phyloP scores from a whole-genome alignment of 2,329 filamentous ascomycete species.

The Dactylonectria estremocensis region DNA sequence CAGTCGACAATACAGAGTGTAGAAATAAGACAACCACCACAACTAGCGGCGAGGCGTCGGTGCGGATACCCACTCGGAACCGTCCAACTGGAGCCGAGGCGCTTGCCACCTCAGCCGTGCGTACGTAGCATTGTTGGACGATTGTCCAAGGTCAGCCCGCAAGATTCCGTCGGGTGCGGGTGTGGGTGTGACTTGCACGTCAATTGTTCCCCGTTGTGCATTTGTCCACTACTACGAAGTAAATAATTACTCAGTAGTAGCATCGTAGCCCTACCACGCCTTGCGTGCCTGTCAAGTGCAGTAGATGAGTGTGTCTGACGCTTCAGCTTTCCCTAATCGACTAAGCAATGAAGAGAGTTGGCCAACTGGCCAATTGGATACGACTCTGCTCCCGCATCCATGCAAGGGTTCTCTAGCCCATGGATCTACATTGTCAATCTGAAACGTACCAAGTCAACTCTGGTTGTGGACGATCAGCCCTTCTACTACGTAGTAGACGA shows the following conservation, averaged over 20 bases:
- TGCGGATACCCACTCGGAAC: conserved; percentile 43
- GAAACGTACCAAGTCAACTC: conserved; percentile 27
- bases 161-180: conserved; percentile 22
- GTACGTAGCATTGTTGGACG: background rate
- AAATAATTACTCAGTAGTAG: background rate
- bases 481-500: conserved; percentile 12
- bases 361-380: conserved; percentile 21
- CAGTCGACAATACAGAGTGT: conserved; percentile 28
- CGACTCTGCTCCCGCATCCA: conserved; percentile 1
- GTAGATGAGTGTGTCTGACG: conserved; percentile 14
- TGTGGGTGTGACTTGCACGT: background rate
- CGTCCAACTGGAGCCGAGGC: conserved; percentile 38
- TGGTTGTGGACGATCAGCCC: conserved; percentile 9
- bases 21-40: conserved; percentile 34
- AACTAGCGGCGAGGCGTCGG: conserved; percentile 33
- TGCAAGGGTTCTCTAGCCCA: conserved; percentile 24
- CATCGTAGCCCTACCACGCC: background rate
- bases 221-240: too few species aligned
- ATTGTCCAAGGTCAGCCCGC: conserved; percentile 20
- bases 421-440: conserved; percentile 24
- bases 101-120: conserved; percentile 23
- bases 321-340: conserved; percentile 9
- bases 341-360: conserved; percentile 8
- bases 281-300: background rate
- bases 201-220: conserved; percentile 13